Base-by-base conservation (phyloP, 805 yeast genomes). In the Nakazawaea pomicola region DNA sequence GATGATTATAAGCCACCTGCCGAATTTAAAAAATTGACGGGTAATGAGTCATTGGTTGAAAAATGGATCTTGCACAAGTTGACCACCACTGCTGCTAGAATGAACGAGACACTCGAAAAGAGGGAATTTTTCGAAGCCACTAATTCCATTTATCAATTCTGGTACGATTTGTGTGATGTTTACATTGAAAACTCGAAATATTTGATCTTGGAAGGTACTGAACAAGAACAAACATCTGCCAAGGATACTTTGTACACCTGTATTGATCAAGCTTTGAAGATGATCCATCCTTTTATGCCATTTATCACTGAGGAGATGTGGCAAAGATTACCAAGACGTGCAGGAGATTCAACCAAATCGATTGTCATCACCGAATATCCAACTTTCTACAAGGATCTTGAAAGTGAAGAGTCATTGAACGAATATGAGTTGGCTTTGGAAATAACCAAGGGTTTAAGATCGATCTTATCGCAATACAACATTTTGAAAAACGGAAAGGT, bases 221-320 rank as follows among this genome's bases (percentile, higher is more conserved):
- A 76, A 20, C 83, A 65, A 48, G 95, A 93, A 70, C 75, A 80
- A 69, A 76, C 77, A 62, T 85, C 95, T 41, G 99, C 98, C 14
- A 85, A 83, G 68, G 95, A 91, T 62, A 93, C 98, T 18, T 73
- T 93, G 51, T 93, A 89, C 78, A 86, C 93, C 27, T 78, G 95
- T 68, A 73, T 91, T 52, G 98, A 93, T 57, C 85, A 84, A 51
- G 96, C 96, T 9, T 75, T 91, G 68, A 82, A 75, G 61, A 61
- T 93, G 68, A 93, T 91, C 53, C 98, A 91, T 61, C 99, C 99
- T 61, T 93, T 88, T 72, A 93, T 93, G 99, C 99, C 99, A 29
- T 93, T 78, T 61, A 71, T 93, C 51, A 83, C 98, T 36, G 99
- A 93, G 67, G 99, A 93, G 72, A 78, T 93, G 86, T 93, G 97